phyloP scores from a whole-genome alignment of 148 eudicot species.

The Silene latifolia region DNA sequence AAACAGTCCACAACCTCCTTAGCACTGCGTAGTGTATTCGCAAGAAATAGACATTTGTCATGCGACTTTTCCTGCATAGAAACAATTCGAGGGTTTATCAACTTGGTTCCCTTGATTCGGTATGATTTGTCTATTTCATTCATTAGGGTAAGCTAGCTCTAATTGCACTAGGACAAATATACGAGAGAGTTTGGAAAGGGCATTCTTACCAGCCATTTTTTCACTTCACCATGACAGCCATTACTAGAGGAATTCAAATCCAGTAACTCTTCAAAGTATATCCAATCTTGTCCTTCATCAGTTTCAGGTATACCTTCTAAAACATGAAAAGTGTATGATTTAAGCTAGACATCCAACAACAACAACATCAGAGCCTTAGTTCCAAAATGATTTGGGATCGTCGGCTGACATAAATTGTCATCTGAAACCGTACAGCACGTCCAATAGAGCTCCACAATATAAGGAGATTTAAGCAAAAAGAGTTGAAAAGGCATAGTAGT shows the following conservation, averaged over 20 bases:
- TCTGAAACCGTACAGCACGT: no score
- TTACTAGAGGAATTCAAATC: background rate
- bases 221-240: background rate
- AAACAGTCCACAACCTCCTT: slow-evolving; percentile 36
- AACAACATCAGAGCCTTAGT: no score
- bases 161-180: background rate
- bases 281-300: background rate
- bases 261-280: slow-evolving; percentile 2
- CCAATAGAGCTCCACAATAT: no score
- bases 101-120: background rate
- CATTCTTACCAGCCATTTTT: background rate
- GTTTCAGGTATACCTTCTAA: background rate
- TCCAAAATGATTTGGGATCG: no score
- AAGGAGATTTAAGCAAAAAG: no score
- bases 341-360: background rate
- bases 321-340: background rate
- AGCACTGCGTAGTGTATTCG: background rate
- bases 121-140: background rate
- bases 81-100: background rate
- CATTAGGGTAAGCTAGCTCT: background rate
- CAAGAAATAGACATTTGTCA: background rate
- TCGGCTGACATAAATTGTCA: no score
- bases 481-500: no score
- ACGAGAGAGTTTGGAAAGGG: background rate
- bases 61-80: slow-evolving; percentile 8